These are phyloP conservation scores for Dendrobium catenatum DNA, from an alignment of 106 monocot genomes.

Conservation along the genomic window DNA sequence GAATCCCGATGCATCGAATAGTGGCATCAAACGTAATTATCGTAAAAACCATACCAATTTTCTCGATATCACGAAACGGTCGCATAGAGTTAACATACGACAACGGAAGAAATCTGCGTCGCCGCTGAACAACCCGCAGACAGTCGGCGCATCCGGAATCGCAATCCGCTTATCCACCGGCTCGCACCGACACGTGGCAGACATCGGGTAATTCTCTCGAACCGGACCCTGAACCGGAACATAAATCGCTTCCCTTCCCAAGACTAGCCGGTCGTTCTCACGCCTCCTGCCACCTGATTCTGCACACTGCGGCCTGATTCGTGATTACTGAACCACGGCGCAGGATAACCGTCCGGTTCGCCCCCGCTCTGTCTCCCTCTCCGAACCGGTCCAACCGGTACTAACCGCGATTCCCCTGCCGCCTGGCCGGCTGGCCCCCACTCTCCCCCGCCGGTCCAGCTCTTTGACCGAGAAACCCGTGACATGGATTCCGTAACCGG, in stretches of 20 bases:
- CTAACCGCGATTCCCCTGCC: constrained; percentile 3
- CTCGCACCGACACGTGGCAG: neutral
- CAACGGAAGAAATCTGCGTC: neutral
- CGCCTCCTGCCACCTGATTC: constrained; percentile 6
- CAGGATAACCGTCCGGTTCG: neutral
- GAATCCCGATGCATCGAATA: neutral
- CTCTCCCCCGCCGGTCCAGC: neutral
- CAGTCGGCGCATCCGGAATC: neutral
- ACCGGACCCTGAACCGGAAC: neutral
- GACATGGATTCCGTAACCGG: constrained; percentile 3
- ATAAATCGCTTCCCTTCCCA: neutral
- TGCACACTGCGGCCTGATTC: neutral
- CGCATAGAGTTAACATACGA: neutral
- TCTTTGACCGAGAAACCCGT: constrained; percentile 9
- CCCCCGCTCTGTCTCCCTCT: neutral
- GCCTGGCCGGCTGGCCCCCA: neutral
- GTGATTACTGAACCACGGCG: neutral
- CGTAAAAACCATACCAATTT: neutral
- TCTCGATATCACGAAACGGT: neutral
- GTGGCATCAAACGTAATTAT: neutral
- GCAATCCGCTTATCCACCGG: neutral
- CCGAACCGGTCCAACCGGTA: neutral
- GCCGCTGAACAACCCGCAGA: neutral
- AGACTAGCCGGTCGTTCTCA: neutral
- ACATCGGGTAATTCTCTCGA: neutral